phyloP scores from a whole-genome alignment of 2,329 filamentous ascomycete species.

The Mycosphaerelloides madeirae region DNA sequence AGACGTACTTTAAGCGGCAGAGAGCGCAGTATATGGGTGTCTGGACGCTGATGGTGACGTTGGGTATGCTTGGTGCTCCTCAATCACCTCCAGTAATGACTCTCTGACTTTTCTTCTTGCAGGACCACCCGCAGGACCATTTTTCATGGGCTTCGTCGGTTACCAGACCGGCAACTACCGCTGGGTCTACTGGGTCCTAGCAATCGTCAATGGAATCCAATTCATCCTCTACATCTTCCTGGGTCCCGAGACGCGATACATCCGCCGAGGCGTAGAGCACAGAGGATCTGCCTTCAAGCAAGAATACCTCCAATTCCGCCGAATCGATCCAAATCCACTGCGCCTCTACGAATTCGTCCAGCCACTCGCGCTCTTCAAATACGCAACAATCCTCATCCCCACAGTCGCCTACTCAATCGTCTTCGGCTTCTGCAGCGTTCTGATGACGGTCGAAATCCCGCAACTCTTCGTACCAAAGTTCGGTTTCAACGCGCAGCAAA shows the following conservation, averaged over 20 bases:
- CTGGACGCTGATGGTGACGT: constrained; percentile 52
- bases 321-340: constrained; percentile 52
- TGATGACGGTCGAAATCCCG: constrained; percentile 56
- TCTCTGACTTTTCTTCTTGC: not conserved
- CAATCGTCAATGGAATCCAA: constrained; percentile 54
- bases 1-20: constrained; percentile 55
- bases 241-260: constrained; percentile 53
- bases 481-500: constrained; percentile 52
- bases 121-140: constrained; percentile 39
- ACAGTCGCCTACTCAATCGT: constrained; percentile 53
- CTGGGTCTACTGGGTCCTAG: constrained; percentile 57
- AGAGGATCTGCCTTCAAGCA: constrained; percentile 40
- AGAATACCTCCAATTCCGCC: constrained; percentile 42
- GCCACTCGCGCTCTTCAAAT: constrained; percentile 45
- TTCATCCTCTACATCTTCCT: constrained; percentile 54
- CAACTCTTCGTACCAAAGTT: constrained; percentile 55
- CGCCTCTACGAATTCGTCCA: constrained; percentile 48
- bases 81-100: not conserved
- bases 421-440: constrained; percentile 52
- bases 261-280: constrained; percentile 37
- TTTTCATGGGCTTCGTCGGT: constrained; percentile 44
- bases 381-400: constrained; percentile 48
- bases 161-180: constrained; percentile 48
- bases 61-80: constrained; percentile 31
- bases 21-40: constrained; percentile 53